Percentiles rank a stretch among this genome's conserved stretches.
Conservation (phyloP, 1,284 basidiomycete species). For the Ganoderma lingzhi region DNA sequence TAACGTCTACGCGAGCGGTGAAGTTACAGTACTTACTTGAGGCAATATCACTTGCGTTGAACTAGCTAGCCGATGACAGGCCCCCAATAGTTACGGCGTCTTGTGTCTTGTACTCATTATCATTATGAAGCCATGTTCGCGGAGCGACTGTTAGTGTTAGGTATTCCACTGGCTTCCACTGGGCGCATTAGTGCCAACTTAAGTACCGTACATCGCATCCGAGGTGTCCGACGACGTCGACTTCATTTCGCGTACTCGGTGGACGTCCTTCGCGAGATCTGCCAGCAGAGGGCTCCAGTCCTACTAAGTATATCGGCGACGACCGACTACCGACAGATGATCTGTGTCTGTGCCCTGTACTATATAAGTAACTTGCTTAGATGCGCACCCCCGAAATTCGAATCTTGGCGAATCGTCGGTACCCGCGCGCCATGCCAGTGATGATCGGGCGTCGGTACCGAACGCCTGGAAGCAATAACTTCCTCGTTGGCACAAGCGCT, state of each 20-base stretch:
- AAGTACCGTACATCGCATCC: not conserved
- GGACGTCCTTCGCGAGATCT: not conserved
- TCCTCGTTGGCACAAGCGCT: not conserved
- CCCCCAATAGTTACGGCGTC: not conserved
- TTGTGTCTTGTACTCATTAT: not conserved
- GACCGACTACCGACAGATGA: not conserved
- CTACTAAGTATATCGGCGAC: not conserved
- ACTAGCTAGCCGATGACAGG: not conserved
- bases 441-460: not conserved
- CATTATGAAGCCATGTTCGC: not conserved
- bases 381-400: not conserved
- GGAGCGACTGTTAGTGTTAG: not conserved
- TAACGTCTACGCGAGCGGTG: not conserved
- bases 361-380: not conserved
- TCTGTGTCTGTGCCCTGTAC: not conserved
- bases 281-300: not conserved
- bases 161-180: not conserved
- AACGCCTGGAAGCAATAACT: not conserved
- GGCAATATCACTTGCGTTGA: not conserved
- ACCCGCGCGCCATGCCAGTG: not conserved
- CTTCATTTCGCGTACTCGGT: not conserved
- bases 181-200: not conserved
- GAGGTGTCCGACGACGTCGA: not conserved
- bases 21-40: not conserved
- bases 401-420: not conserved